Base-by-base conservation (phyloP, 78 protist genomes). In the Andalucia godoyi region DNA sequence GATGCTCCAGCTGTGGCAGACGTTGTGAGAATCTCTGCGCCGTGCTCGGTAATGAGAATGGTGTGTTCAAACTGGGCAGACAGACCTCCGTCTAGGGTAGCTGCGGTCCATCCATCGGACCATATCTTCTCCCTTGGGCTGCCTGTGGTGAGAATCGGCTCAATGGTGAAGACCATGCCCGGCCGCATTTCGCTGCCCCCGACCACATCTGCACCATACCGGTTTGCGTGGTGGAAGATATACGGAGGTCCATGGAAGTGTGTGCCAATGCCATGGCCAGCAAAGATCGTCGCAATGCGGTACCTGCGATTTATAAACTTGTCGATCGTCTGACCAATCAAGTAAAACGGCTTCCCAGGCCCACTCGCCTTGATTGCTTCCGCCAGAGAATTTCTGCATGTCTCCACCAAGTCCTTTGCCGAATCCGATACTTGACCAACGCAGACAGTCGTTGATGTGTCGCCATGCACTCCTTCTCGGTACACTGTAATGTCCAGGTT, bases 51-150 rank as follows among this genome's bases (percentile, higher is more conserved):
- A 25, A 96, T 59, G 18, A 92, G 58, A 17, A 96, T 21, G 5
- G 97, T 93, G 75, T 96, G 96, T 77, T 96, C 99, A 55, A 93
- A 96, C 79, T 93, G 97, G 0, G 99, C 99, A 6, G 90, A 71
- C 21, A 92, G 76, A 60, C 79, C 74, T 40, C 97, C 96, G 59
- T 93, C 97, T 34, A 9, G 10, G 46, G 96, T 91, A 36, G 55
- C 73, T 29, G 78, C 67, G 1, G 98, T 92, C 99, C 99, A 96
- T 27, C 63, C 79, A 57, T 96, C 99, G 21, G 81, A 83, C 97
- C 97, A 91, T 29, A 57, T 23, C 18, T 39, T 59, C 41, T 80
- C 86, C 27, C 58, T 30, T 63, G 66, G 69, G 15, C 62, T 17
- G 39, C 90, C 84, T 32, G 38, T 58, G 68, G 45, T 83, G 65